Percentiles rank a stretch among this genome's conserved stretches.
phyloP scores from a whole-genome alignment of 139 green algal genomes.

The Tetraselmis striata region DNA sequence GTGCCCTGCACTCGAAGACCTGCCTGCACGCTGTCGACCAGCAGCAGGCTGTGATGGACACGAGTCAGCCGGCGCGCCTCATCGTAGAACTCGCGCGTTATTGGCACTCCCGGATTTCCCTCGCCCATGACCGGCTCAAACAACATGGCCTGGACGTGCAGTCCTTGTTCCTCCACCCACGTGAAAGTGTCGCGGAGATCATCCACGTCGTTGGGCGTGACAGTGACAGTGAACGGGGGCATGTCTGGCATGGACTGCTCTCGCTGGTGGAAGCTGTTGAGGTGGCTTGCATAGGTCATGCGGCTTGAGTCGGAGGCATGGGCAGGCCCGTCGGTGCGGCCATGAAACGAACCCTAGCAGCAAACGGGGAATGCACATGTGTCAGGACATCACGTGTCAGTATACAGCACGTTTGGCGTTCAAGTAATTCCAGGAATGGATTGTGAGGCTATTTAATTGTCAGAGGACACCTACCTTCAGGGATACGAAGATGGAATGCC shows the following conservation, averaged over 20 bases:
- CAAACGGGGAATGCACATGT: too few relatives aligned
- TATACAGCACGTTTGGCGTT: too few relatives aligned
- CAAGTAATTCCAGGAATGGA: too few relatives aligned
- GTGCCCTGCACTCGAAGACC: not conserved
- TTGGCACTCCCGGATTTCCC: not conserved
- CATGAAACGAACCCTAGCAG: not conserved
- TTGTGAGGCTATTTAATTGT: too few relatives aligned
- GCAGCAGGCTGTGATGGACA: not conserved
- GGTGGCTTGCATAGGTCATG: not conserved
- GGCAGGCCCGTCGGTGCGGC: not conserved
- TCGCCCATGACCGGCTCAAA: not conserved
- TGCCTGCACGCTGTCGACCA: not conserved
- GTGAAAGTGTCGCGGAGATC: not conserved
- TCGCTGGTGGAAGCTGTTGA: not conserved
- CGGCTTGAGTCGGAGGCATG: not conserved
- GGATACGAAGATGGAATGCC: not conserved
- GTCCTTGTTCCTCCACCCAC: not conserved
- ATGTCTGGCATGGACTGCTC: not conserved
- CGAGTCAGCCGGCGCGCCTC: not conserved
- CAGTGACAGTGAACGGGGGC: not conserved
- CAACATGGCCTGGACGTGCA: not conserved
- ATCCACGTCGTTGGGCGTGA: not conserved
- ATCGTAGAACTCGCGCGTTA: not conserved
- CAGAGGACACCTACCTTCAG: too few relatives aligned
- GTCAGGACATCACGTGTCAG: too few relatives aligned